Evolutionary conservation across 2,329 filamentous ascomycete genomes (phyloP), one percentile per base, ranked within the genome.

Genomic region (Sclerotinia spermophila): DNA sequence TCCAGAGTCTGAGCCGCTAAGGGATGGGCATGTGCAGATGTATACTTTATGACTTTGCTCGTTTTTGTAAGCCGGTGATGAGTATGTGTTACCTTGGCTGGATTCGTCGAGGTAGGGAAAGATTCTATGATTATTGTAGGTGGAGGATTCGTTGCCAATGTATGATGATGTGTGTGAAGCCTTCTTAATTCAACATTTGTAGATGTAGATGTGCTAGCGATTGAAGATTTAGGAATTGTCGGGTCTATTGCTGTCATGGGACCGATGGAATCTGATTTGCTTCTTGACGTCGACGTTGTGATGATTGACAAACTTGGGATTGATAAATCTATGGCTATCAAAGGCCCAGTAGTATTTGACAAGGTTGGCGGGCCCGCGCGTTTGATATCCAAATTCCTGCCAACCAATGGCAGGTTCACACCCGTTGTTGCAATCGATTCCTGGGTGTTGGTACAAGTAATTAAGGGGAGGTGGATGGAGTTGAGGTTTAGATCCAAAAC

Each of bases 121-220:
- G 62, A 24, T 38, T 51, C 33, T n/a, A 65, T 65, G 17, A 53
- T 53, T 27, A 65, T 65, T 15, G 62, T 65, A 27, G 62, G 33
- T 40, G 45, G 45, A 27, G 45, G 33, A 6, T 27, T 53, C 15
- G 45, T n/a, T 15, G 33, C 24, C n/a, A 53, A 65, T 30, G 45
- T 15, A 40, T 45, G 62, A 53, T 65, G 33, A 27, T 65, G 62
- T 21, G 33, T 53, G 51, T 65, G 45, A 5, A 17, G n/a, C n/a
- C 13, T 27, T 27, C 62, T 65, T 27, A 33, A 10, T 38, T 65
- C 24, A 1, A n/a, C 33, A 11, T 64, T 45, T 11, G 21, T 21
- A 0, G 45, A n/a, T 21, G 44, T 38, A 38, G 30, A 51, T 17
- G 5, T 65, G 45, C n/a, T 61, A 10, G n/a, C 38, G 1, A n/a